These are phyloP conservation scores for Esteya vermicola DNA, from an alignment of 2,329 filamentous ascomycete species.

Conservation along the genomic window DNA sequence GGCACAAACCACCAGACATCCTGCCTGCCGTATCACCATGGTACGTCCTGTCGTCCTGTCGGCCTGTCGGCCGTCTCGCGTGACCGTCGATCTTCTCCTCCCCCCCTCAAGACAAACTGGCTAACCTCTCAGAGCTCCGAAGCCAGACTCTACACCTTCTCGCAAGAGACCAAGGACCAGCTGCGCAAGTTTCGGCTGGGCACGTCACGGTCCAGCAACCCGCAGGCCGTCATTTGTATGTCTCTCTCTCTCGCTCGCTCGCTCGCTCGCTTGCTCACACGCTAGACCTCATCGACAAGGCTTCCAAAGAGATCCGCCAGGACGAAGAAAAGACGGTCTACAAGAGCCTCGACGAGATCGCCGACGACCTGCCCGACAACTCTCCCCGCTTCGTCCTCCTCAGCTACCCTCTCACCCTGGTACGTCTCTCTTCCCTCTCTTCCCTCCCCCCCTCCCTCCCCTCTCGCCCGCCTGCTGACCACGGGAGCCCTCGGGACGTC, in stretches of 20 bases:
- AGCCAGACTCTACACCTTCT: conserved; percentile 84
- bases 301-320: conserved; percentile 77
- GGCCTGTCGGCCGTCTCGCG: neutral
- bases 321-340: conserved; percentile 67
- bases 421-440: conserved; percentile 21
- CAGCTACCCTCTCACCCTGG: conserved; percentile 79
- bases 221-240: conserved; percentile 91
- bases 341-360: conserved; percentile 64
- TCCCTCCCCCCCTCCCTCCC: neutral
- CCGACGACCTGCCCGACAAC: conserved; percentile 84
- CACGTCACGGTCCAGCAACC: conserved; percentile 72
- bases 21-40: no score
- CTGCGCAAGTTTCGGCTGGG: conserved; percentile 88
- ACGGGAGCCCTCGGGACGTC: conserved; percentile 58
- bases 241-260: conserved; percentile 10
- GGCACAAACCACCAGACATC: no score
- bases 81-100: neutral
- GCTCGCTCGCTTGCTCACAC: neutral
- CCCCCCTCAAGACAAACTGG: neutral
- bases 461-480: neutral
- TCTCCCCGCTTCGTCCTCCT: conserved; percentile 80
- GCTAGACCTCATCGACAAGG: conserved; percentile 66
- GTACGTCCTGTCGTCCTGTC: neutral
- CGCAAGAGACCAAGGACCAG: conserved; percentile 73
- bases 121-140: conserved; percentile 47